Base-by-base conservation (phyloP, 176 grass and related monocot species). In the Bonia amplexicaulis region DNA sequence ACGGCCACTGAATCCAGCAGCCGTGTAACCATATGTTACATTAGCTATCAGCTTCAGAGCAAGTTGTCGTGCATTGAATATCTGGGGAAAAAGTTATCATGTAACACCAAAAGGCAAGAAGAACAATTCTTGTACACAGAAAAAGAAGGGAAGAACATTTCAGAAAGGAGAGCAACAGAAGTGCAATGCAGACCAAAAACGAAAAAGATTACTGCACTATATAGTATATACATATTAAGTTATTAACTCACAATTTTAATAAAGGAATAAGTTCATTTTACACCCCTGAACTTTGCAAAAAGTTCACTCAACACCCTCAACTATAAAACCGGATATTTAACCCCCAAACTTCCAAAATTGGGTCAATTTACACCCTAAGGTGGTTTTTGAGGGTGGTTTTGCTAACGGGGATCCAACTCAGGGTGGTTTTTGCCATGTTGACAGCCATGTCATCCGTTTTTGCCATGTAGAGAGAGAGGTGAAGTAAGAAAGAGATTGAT, bases 31-130 rank as follows among this genome's bases (percentile, higher is more conserved):
- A 78, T 98, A 98, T 29, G 93, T 95, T 44, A 98, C 95, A 85
- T 98, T 98, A 61, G 95, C 95, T 92, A 98, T 98, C 80, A 95
- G 80, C 85, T 98, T 95, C 72, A 98, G 77, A 80, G 95, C 95
- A 82, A 98, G 95, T 86, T 98, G 95, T 60, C 95, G 85, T 88
- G 95, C 95, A 89, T 98, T 98, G 87, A 87, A 91, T 88, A 98
- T 95, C 95, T 98, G 95, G 69, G 62, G 80, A 47, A 22, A 84
- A 39, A 77, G 37, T 55, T 42, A 71, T 75, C 27, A 61, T 22
- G 12, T 61, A 80, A 79, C 74, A 83, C 14, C 46, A 57, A 60
- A 68, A 65, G 33, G 65, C 15, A 78, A 79, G 60, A 63, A 69
- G 5, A 87, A 55, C 20, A 81, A 4, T 5, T 15, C n/a, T 61